Base-by-base conservation (phyloP, 176 grass and related monocot species). In the Tillandsia fasciculata region DNA sequence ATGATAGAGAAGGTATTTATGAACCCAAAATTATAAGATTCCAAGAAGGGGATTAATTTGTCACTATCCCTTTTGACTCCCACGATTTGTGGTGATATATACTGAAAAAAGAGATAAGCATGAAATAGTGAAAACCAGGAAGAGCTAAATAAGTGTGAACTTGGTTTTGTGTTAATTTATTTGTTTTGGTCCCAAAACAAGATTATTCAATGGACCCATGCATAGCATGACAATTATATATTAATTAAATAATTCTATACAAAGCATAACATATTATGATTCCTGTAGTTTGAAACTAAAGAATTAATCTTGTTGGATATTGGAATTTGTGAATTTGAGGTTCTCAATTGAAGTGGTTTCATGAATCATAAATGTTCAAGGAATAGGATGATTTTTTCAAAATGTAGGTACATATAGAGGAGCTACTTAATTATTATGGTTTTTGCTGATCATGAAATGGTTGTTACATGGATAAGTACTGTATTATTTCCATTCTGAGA, bases 51-150 rank as follows among this genome's bases (percentile, higher is more conserved):
- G 23, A 54, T 2, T 7, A 10, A 42, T 9, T 71, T 56, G 69
- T 54, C 50, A 22, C 51, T 71, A 29, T 71, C 50, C 20, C 24
- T 28, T 47, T 71, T 42, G 69, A 57, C 24, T 71, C 23, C 23
- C 23, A 71, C 18, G 51, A 56, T 57, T 71, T 54, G 51, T 56
- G 51, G 51, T 57, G 8, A 15, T 7, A 42, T 42, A 8, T 42
- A 5, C 4, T 7, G 5, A 6, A 42, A 42, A 42, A 52, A 54
- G 11, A 18, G 69, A 71, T n/a, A 18, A 53, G 11, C 12, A 57
- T 71, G 9, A 71, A 6, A 42, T 7, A 53, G 1, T 10, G 50
- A 53, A 4, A 17, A 53, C 3, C 50, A n/a, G 3, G 20, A 53
- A 61, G 6, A 15, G 56, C 33, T 6, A 42, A 42, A 7, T 7